A percentile compares a stretch with the other conserved stretches of the same genome.
Conservation (phyloP, 164 flowering plant species). For the Liriodendron chinense region DNA sequence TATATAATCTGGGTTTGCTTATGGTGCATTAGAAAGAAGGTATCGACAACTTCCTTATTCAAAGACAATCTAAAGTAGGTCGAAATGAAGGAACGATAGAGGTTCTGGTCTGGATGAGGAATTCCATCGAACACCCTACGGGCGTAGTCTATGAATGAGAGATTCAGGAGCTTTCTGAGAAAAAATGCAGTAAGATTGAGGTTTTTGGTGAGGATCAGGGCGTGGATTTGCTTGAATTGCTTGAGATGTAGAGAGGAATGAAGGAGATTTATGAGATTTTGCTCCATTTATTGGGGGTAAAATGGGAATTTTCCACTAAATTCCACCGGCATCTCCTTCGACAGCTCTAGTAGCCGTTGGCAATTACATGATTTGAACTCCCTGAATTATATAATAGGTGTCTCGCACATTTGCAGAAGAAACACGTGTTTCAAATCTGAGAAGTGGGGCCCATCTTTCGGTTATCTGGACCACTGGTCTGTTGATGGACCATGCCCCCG, state of each 20-base stretch:
- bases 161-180: slow-evolving; percentile 15
- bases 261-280: slow-evolving; percentile 21
- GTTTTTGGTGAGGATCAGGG: slow-evolving; percentile 25
- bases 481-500: too few relatives aligned
- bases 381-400: too few relatives aligned
- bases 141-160: slow-evolving; percentile 27
- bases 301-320: neutral
- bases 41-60: slow-evolving; percentile 26
- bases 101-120: slow-evolving; percentile 30
- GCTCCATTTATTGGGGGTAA: slow-evolving; percentile 21
- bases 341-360: neutral
- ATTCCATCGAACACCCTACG: slow-evolving; percentile 38
- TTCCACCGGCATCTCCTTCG: neutral
- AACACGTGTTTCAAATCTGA: too few relatives aligned
- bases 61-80: slow-evolving; percentile 25
- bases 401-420: too few relatives aligned
- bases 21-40: slow-evolving; percentile 29
- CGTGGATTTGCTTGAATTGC: slow-evolving; percentile 39
- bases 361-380: neutral
- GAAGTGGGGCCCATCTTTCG: too few relatives aligned
- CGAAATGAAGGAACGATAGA: slow-evolving; percentile 25
- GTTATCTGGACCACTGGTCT: too few relatives aligned
- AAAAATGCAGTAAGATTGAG: slow-evolving; percentile 22
- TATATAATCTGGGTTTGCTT: slow-evolving; percentile 8
- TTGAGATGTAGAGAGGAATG: slow-evolving; percentile 15